Evolutionary conservation across 768 basidiomycete species (phyloP), one percentile per base, ranked within the genome.

Genomic region (Termitomyces sp.): DNA sequence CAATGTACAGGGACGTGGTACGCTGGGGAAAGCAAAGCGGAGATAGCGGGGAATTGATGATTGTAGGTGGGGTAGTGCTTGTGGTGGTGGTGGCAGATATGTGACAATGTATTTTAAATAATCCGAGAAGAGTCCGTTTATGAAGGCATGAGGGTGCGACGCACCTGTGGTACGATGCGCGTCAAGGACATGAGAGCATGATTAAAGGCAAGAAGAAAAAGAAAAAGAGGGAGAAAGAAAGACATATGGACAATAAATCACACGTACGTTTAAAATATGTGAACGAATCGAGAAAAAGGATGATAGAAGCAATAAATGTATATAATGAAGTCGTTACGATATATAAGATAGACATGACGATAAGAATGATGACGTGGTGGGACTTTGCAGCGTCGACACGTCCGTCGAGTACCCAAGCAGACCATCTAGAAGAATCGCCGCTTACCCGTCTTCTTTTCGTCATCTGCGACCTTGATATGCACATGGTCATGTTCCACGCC

Each of bases 381-480:
- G 45, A 13, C 51, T 9, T 59, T 44, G 56, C 40, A 49, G 36
- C 44, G 42, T 54, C 38, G 57, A 49, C 45, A 61, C 13, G 53
- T n/a, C 39, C 22, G 42, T 15, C 46, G 16, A 49, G 46, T 9
- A 12, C n/a, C 50, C 33, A 11, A 11, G 22, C 8, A 45, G 6
- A 54, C n/a, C 46, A 36, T 40, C 63, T 79, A 91, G 70, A 93
- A 94, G 75, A 94, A 91, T 67, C 84, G 81, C 71, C 84, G 83
- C 78, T 90, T 93, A 63, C 75, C 73, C 39, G 73, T 68, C 72
- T 83, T 93, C 76, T 93, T 93, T 73, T 92, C 92, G 60, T 92
- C 89, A 42, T 84, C 78, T 48, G 80, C 72, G 54, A 92, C 86
- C 77, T 88, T 89, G 70, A 89, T 84, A 73, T 95, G 93, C 54